Conservation (phyloP, 1,139 yeast species). For the Insectozyma bohioensis region DNA sequence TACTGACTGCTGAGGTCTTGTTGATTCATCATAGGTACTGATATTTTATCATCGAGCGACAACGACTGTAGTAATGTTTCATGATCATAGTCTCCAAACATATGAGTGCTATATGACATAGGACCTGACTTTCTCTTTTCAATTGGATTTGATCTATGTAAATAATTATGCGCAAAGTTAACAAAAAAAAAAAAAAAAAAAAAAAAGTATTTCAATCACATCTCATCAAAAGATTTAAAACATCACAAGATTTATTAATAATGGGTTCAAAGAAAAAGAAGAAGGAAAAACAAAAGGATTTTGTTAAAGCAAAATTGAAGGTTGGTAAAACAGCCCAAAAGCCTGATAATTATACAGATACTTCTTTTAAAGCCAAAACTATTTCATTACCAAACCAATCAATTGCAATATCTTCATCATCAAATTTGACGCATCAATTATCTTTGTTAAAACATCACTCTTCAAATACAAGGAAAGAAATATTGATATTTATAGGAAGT, state of each 20-base stretch:
- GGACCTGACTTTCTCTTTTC: too few species aligned
- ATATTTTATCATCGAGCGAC: constrained; percentile 26
- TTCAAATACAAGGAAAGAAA: constrained; percentile 70
- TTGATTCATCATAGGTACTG: too few species aligned
- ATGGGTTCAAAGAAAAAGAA: constrained; percentile 63
- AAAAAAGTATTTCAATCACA: constrained; percentile 4
- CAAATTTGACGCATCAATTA: constrained; percentile 55
- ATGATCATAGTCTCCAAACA: constrained; percentile 14
- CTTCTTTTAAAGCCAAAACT: constrained; percentile 77
- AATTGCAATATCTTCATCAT: constrained; percentile 21
- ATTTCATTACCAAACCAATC: constrained; percentile 64
- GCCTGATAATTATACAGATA: constrained; percentile 77
- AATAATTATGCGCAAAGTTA: too few species aligned
- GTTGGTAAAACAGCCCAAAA: constrained; percentile 83
- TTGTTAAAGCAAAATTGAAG: constrained; percentile 74
- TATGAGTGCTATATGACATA: constrained; percentile 5
- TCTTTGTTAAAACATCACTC: constrained; percentile 80
- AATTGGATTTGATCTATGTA: too few species aligned
- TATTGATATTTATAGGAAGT: constrained; percentile 50
- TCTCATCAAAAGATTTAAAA: constrained; percentile 1
- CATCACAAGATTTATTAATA: constrained; percentile 3
- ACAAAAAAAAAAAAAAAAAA: constrained; percentile 3
- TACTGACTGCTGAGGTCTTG: too few species aligned
- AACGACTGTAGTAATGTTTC: constrained; percentile 26
- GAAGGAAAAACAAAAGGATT: constrained; percentile 71